Conservation (phyloP, 129 eudicot genomes). For the Kitagawia praeruptora region DNA sequence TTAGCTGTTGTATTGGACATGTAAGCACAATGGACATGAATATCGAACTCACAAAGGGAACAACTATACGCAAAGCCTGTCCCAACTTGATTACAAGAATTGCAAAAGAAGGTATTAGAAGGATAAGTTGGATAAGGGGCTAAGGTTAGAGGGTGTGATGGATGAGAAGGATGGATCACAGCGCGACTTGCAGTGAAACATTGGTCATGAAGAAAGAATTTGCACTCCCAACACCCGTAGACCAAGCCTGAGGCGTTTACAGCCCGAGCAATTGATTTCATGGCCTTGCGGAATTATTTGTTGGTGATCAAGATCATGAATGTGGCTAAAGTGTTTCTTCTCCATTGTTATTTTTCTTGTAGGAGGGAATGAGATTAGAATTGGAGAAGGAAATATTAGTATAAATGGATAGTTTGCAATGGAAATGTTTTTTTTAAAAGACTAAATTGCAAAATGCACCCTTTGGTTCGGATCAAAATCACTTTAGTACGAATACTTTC, state of each 20-base stretch:
- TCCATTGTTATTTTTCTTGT: slow-evolving; percentile 25
- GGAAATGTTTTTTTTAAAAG: not conserved
- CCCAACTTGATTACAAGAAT: slow-evolving; percentile 39
- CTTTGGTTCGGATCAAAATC: no score
- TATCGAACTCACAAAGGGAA: slow-evolving; percentile 2
- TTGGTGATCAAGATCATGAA: slow-evolving; percentile 36
- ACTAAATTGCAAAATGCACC: no score
- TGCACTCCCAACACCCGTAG: slow-evolving; percentile 34
- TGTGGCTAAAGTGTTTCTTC: slow-evolving; percentile 67
- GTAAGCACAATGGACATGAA: slow-evolving; percentile 12
- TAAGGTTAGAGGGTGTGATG: slow-evolving; percentile 49
- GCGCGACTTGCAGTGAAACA: slow-evolving; percentile 55
- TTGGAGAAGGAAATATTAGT: not conserved
- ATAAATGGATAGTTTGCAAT: not conserved
- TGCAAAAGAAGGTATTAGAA: slow-evolving; percentile 51
- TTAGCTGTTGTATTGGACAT: not conserved
- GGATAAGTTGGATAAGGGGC: slow-evolving; percentile 67
- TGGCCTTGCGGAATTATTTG: slow-evolving; percentile 43
- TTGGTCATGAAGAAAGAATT: slow-evolving; percentile 38
- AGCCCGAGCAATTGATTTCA: slow-evolving; percentile 36
- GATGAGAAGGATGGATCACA: slow-evolving; percentile 50
- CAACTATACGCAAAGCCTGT: slow-evolving; percentile 20
- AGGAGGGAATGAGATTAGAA: not conserved
- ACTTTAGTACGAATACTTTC: no score
- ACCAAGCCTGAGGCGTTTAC: slow-evolving; percentile 26